Evolutionary conservation across 768 basidiomycete genomes (phyloP).

Genomic region (Pleurotus cornucopiae): DNA sequence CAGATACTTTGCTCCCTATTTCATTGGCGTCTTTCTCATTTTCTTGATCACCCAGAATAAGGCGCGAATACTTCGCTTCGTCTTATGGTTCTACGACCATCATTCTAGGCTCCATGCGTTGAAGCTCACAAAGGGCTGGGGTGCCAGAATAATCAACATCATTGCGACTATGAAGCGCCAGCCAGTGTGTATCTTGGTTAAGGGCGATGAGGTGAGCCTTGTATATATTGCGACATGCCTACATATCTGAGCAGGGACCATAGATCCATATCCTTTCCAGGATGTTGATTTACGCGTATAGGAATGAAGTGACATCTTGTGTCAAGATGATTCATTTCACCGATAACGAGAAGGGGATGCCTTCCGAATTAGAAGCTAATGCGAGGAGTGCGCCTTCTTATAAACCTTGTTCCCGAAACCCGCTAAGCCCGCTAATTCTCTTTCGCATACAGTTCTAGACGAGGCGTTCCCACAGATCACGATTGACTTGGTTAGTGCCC

Average conservation of each 20-base stretch:
- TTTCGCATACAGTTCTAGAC: constrained; percentile 22
- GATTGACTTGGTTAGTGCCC: constrained; percentile 47
- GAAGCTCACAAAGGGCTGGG: constrained; percentile 35
- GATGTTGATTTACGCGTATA: constrained; percentile 60
- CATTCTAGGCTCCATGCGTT: constrained; percentile 41
- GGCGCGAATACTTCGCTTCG: constrained; percentile 43
- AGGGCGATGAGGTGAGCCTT: constrained; percentile 56
- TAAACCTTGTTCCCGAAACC: not conserved
- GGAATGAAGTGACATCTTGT: constrained; percentile 68
- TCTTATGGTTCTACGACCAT: constrained; percentile 66
- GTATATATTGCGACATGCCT: no score
- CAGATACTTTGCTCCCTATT: constrained; percentile 64
- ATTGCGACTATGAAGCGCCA: constrained; percentile 47
- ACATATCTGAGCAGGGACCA: not conserved
- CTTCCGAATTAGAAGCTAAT: constrained; percentile 72
- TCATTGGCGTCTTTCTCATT: constrained; percentile 40
- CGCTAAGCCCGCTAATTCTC: not conserved
- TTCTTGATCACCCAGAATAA: constrained; percentile 54
- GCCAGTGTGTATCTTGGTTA: constrained; percentile 57
- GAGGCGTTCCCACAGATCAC: constrained; percentile 61
- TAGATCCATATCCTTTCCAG: constrained; percentile 66
- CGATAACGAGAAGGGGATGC: constrained; percentile 46
- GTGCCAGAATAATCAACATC: constrained; percentile 31
- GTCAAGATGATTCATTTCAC: constrained; percentile 69
- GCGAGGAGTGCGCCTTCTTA: constrained; percentile 44